phyloP scores from a whole-genome alignment of 305 asterid genomes.

The Solanum hybrid region DNA sequence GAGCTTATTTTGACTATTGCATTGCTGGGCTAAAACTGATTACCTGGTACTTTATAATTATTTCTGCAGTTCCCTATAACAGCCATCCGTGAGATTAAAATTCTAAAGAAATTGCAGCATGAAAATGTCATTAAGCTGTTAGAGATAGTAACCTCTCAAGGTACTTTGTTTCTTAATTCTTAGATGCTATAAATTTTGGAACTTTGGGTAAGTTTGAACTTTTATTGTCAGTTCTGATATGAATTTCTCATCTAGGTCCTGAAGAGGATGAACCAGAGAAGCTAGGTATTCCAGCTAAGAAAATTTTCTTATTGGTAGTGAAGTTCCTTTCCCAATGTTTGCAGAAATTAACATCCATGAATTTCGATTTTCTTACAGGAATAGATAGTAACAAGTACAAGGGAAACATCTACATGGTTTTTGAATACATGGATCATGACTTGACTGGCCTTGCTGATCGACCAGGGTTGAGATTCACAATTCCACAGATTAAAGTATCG shows the following conservation, averaged over 20 bases:
- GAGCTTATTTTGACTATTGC: neutral
- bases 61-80: conserved; percentile 78
- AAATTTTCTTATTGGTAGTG: neutral
- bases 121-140: conserved; percentile 79
- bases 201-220: conserved; percentile 2
- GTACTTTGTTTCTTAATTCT: conserved; percentile 25
- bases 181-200: conserved; percentile 7
- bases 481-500: conserved; percentile 86
- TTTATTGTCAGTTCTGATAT: conserved; percentile 10
- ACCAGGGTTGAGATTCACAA: conserved; percentile 85
- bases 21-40: neutral
- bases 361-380: conserved; percentile 6
- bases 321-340: neutral
- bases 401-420: conserved; percentile 91
- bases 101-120: conserved; percentile 86
- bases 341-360: conserved; percentile 4
- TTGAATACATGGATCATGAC: conserved; percentile 98
- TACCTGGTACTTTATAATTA: conserved; percentile 9
- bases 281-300: conserved; percentile 36
- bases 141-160: conserved; percentile 94
- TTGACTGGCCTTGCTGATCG: conserved; percentile 96
- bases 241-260: conserved; percentile 45
- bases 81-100: conserved; percentile 87
- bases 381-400: conserved; percentile 74
- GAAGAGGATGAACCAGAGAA: conserved; percentile 56